These are phyloP conservation scores for Solanum piurae DNA, from an alignment of 257 asterid species.

Conservation along the genomic window DNA sequence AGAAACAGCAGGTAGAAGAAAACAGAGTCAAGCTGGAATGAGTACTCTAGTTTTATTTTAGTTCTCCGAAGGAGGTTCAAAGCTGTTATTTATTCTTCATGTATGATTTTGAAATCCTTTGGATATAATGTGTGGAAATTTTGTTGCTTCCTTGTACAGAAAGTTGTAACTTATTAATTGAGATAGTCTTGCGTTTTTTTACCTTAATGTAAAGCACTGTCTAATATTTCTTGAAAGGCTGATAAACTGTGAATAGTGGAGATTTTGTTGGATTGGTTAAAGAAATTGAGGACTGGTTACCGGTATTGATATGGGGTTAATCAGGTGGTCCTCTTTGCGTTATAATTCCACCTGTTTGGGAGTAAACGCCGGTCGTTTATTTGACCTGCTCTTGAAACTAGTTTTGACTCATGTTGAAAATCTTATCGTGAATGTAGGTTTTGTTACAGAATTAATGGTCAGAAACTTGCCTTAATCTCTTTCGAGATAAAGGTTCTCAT, in stretches of 20 bases:
- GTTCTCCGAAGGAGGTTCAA: conserved; percentile 1
- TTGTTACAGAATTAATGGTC: not conserved
- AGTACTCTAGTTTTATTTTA: not conserved
- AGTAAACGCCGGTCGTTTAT: not conserved
- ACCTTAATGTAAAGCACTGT: not conserved
- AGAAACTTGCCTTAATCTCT: no score
- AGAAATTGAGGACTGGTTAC: not conserved
- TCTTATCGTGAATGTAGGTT: not conserved
- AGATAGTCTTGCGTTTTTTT: not conserved
- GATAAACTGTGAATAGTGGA: not conserved
- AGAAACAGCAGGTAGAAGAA: conserved; percentile 62
- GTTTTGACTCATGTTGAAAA: not conserved
- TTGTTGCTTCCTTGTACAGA: not conserved
- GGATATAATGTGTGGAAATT: not conserved
- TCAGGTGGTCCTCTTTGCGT: not conserved
- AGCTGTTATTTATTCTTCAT: not conserved
- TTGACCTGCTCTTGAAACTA: not conserved
- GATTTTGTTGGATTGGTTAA: not conserved
- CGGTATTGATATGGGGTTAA: not conserved
- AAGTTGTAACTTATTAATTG: not conserved
- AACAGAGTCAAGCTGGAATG: conserved; percentile 54
- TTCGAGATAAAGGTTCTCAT: no score
- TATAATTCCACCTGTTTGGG: not conserved
- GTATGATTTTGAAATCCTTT: not conserved
- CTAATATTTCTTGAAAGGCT: not conserved